A percentile compares a stretch with the other conserved stretches of the same genome.
These are phyloP conservation scores for Neodidymelliopsis sp. DNA, from an alignment of 2,329 filamentous ascomycete species.

Conservation along the genomic window DNA sequence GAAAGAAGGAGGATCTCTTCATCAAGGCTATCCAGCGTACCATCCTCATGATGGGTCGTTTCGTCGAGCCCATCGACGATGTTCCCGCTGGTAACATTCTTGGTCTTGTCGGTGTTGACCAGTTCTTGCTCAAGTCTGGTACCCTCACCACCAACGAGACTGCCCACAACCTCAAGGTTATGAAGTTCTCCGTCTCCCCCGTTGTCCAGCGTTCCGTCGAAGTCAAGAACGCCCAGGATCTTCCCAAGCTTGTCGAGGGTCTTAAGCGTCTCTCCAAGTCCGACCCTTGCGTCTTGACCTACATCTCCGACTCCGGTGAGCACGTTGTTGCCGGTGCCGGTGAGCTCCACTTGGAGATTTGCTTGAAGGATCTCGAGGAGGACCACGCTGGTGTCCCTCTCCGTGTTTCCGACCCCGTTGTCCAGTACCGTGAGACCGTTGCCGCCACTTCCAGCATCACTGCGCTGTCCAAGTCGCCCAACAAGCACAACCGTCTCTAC, in stretches of 20 bases:
- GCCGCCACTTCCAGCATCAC: slow-evolving; percentile 85
- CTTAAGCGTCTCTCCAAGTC: slow-evolving; percentile 99
- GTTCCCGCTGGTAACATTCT: slow-evolving; percentile 99
- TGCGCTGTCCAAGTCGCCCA: slow-evolving; percentile 98
- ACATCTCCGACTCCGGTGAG: slow-evolving; percentile 91
- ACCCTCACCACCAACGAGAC: slow-evolving; percentile 97
- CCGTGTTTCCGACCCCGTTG: slow-evolving; percentile 96
- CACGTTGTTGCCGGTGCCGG: slow-evolving; percentile 98
- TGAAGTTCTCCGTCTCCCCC: slow-evolving; percentile 99
- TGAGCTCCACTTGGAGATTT: slow-evolving; percentile 99
- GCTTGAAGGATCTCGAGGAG: slow-evolving; percentile 99
- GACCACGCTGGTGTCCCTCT: slow-evolving; percentile 99
- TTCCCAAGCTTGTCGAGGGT: slow-evolving; percentile 99
- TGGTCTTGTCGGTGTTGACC: slow-evolving; percentile 98
- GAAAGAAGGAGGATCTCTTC: slow-evolving; percentile 99
- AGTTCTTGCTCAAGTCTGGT: slow-evolving; percentile 99
- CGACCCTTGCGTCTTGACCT: slow-evolving; percentile 95
- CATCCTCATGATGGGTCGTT: slow-evolving; percentile 99
- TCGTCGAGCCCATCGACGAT: slow-evolving; percentile 98
- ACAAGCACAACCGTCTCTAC: slow-evolving; percentile 99
- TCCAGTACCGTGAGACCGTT: slow-evolving; percentile 98
- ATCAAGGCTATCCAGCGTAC: slow-evolving; percentile 99
- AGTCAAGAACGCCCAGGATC: slow-evolving; percentile 99
- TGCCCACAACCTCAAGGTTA: slow-evolving; percentile 99
- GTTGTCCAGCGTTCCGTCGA: slow-evolving; percentile 98